Evolutionary conservation across 257 asterid genomes (phyloP).

Genomic region (Echites panduratus): DNA sequence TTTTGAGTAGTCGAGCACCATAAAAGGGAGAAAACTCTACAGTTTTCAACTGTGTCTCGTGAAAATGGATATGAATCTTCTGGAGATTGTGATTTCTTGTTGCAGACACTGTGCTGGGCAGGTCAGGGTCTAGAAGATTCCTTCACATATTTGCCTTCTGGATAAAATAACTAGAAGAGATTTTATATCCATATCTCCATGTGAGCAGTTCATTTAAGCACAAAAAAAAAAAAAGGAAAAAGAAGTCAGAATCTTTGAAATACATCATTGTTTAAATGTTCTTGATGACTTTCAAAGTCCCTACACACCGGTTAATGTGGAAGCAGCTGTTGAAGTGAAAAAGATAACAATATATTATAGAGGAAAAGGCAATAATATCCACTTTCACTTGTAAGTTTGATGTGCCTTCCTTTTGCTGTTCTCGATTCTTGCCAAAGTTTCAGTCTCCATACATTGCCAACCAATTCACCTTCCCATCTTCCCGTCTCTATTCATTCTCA

Average conservation of each 20-base stretch:
- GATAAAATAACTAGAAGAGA: not conserved
- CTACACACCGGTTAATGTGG: not conserved
- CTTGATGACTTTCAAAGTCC: not conserved
- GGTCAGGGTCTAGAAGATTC: not conserved
- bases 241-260: not conserved
- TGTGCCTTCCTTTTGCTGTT: not conserved
- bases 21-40: no score
- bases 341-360: not conserved
- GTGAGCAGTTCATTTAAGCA: not conserved
- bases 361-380: not conserved
- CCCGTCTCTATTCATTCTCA: constrained; percentile 16
- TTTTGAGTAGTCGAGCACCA: not conserved
- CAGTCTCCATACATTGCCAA: constrained; percentile 15
- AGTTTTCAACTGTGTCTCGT: not conserved
- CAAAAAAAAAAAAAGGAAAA: constrained; percentile 4
- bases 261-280: not conserved
- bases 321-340: not conserved
- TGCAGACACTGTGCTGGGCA: not conserved
- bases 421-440: constrained; percentile 11
- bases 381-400: constrained; percentile 6
- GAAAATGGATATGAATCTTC: not conserved
- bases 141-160: not conserved
- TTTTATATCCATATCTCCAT: not conserved
- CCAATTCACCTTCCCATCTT: constrained; percentile 6
- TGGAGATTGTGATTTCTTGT: not conserved